Base-by-base conservation (phyloP, 2,329 filamentous ascomycete species). In the Aspergillus neotritici region DNA sequence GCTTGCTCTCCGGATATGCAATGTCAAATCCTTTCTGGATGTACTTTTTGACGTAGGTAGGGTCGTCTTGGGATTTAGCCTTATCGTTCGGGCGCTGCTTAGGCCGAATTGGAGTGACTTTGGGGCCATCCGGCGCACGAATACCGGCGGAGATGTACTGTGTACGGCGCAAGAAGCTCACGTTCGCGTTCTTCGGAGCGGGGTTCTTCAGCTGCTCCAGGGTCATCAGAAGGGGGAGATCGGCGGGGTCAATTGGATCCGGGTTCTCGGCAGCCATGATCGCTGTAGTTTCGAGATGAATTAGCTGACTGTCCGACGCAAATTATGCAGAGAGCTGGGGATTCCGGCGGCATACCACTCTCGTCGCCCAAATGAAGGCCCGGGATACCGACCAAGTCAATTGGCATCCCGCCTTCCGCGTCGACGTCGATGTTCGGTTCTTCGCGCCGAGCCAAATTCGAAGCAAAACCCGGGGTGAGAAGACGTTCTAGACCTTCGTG, bases 341-440 rank as follows among this genome's bases (percentile, higher is more conserved):
- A 21, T 34, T 35, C 13, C 8, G 40, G 34, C 32, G 34, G 63
- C 73, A 49, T 76, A 96, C 90, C 88, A 70, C 85, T 85, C 73
- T 97, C 91, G 65, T 97, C 89, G 46, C 90, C 91, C 59, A 97
- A 84, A 61, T 97, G 96, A 44, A 97, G 83, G 25, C 90, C 89
- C 5, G 91, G 91, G 72, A 97, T 87, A 59, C 93, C 93, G 45
- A 97, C 86, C 55, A 98, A 72, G 65, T 97, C 91, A 62, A 98
- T 82, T 47, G 90, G 89, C 93, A 98, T 97, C 45, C 93, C 93
- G 56, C 97, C 79, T 73, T 98, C 93, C 7, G 90, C 93, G 78
- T 98, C 93, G 25, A 89, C 89, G 69, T 98, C 93, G 49, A 98
- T 93, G 62, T 96, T 97, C 37, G 95, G 75, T 40, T 91, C 87